These are phyloP conservation scores for Microdochium trichocladiopsis DNA, from an alignment of 2,329 filamentous ascomycete genomes.

Conservation along the genomic window DNA sequence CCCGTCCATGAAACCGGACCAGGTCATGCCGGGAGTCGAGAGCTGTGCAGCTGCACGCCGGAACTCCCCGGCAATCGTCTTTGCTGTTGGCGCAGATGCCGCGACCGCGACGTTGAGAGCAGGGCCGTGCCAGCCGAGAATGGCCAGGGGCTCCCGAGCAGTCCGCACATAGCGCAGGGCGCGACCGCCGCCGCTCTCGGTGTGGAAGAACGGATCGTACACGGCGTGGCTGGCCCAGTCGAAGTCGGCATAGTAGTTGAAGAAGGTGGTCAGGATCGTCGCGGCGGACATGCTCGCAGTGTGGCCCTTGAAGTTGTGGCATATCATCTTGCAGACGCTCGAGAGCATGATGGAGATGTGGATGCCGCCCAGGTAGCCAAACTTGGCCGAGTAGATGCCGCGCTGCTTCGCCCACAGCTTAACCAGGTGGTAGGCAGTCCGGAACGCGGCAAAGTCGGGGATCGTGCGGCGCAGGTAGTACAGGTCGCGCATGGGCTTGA, in stretches of 20 bases:
- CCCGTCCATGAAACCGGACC: constrained; percentile 31
- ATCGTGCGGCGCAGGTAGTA: constrained; percentile 53
- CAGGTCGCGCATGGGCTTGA: constrained; percentile 59
- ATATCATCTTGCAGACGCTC: constrained; percentile 49
- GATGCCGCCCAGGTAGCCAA: constrained; percentile 59
- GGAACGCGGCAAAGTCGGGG: constrained; percentile 51
- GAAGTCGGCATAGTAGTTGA: constrained; percentile 53
- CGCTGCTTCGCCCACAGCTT: constrained; percentile 54
- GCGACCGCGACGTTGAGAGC: constrained; percentile 51
- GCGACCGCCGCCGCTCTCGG: constrained; percentile 9
- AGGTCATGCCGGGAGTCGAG: constrained; percentile 25
- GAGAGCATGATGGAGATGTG: constrained; percentile 57
- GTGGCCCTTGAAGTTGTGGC: constrained; percentile 18
- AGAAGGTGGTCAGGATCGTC: constrained; percentile 53
- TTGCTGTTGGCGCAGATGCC: constrained; percentile 44
- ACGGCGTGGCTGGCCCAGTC: constrained; percentile 49
- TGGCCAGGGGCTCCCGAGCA: constrained; percentile 51
- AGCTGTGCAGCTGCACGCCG: constrained; percentile 34
- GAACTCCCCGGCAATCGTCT: constrained; percentile 44
- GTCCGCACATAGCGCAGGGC: constrained; percentile 45
- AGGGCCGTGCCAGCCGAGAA: constrained; percentile 56
- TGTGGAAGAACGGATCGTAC: constrained; percentile 54
- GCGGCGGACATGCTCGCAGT: constrained; percentile 28
- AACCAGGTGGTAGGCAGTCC: constrained; percentile 50
- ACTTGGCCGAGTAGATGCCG: constrained; percentile 58